These are phyloP conservation scores for Solanum hybrid DNA, from an alignment of 305 asterid species.

Conservation along the genomic window DNA sequence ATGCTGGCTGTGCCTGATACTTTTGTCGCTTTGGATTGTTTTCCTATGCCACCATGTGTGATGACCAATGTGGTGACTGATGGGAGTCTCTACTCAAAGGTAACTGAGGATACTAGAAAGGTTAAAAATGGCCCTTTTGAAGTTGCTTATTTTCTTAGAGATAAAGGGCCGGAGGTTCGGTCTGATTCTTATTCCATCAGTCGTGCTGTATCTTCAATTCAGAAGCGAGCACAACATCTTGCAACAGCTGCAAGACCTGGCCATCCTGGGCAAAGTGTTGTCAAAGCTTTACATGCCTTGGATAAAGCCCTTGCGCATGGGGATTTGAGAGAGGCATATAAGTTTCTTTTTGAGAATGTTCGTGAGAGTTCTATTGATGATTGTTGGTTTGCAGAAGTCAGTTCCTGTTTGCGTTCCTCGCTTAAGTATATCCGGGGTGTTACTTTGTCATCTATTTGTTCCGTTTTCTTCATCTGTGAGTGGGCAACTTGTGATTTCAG, in stretches of 20 bases:
- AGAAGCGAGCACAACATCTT: constrained; percentile 67
- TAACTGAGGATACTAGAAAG: constrained; percentile 58
- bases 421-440: constrained; percentile 62
- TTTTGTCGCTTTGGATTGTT: constrained; percentile 90
- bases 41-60: constrained; percentile 74
- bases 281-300: constrained; percentile 68
- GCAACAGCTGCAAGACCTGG: constrained; percentile 70
- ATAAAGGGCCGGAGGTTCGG: constrained; percentile 43
- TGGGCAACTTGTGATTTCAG: constrained; percentile 98
- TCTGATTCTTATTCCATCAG: constrained; percentile 57
- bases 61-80: constrained; percentile 51
- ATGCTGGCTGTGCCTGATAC: constrained; percentile 92
- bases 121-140: constrained; percentile 46
- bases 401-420: constrained; percentile 64
- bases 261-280: constrained; percentile 59
- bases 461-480: constrained; percentile 83
- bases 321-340: constrained; percentile 57
- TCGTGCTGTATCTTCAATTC: constrained; percentile 67
- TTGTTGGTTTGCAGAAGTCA: constrained; percentile 79
- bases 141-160: constrained; percentile 42
- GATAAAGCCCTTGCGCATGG: constrained; percentile 80
- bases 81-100: constrained; percentile 67
- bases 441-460: constrained; percentile 55
- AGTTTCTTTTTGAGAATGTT: constrained; percentile 57
- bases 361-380: constrained; percentile 73